Percentiles rank a stretch among this genome's conserved stretches.
These are phyloP conservation scores for Xanthoconium purpureum DNA, from an alignment of 768 basidiomycete species.

Conservation along the genomic window DNA sequence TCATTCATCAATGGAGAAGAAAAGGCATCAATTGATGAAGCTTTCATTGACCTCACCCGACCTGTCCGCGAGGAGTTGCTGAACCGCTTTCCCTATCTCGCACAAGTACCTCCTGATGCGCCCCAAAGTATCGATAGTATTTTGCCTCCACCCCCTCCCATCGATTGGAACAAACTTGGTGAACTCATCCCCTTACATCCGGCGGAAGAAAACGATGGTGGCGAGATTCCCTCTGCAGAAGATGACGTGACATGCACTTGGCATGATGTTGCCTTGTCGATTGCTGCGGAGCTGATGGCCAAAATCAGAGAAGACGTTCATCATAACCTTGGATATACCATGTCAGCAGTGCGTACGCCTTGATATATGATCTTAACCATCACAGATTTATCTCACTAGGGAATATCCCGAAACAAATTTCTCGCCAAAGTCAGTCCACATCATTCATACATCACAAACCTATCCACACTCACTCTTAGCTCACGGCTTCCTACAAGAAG, in stretches of 20 bases:
- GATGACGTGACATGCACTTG: conserved; percentile 55
- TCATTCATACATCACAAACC: not conserved
- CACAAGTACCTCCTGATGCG: conserved; percentile 62
- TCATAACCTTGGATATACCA: conserved; percentile 82
- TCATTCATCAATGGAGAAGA: conserved; percentile 45
- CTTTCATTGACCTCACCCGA: conserved; percentile 87
- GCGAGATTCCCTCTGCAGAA: conserved; percentile 12
- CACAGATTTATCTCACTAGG: conserved; percentile 41
- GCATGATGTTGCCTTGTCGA: conserved; percentile 89
- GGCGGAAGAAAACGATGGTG: conserved; percentile 18
- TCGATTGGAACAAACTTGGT: conserved; percentile 61
- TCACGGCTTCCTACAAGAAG: conserved; percentile 90
- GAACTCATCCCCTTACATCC: conserved; percentile 58
- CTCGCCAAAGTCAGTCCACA: conserved; percentile 72
- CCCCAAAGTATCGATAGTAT: conserved; percentile 72
- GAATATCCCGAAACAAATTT: conserved; percentile 90
- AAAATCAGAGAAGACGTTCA: conserved; percentile 67
- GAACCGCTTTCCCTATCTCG: conserved; percentile 72
- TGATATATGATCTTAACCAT: not conserved
- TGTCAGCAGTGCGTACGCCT: conserved; percentile 67
- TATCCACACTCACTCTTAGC: conserved; percentile 39
- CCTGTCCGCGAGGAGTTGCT: conserved; percentile 77
- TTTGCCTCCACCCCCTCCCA: conserved; percentile 67
- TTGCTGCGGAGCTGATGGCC: conserved; percentile 86
- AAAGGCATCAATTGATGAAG: conserved; percentile 97